Base-by-base conservation (phyloP, 2,329 filamentous ascomycete genomes). In the Chalaropsis ovoidea region DNA sequence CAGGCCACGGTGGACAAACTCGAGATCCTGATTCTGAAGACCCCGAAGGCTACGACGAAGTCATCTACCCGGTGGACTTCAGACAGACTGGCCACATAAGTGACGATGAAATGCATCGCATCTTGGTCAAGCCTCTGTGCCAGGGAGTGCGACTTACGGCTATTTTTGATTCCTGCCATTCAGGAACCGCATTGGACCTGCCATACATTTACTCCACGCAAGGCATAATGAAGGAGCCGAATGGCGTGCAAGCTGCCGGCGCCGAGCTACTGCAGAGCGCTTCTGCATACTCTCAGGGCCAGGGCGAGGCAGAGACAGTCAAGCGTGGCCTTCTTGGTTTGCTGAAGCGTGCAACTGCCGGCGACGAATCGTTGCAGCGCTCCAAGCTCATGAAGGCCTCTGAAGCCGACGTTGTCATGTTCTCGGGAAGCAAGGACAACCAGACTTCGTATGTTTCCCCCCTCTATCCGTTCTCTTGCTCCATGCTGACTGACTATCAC, bases 391-490 rank as follows among this genome's bases (percentile, higher is more conserved):
- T 93, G 52, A 96, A 96, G 81, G 96, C 93, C 11, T 94, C 89
- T 61, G 88, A 92, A 1, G 94, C 94, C 56, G 94, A 97, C 75
- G 93, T 99, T 56, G 83, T 97, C 74, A 96, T 97, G 90, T 94
- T 92, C 85, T 95, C 90, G 65, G 94, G 94, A 66, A 95, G 90
- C 79, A 97, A 97, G 76, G 94, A 97, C 73, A 86, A 89, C 70
- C 94, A 99, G 77, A 99, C 93, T 72, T 92, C 88, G 86, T 90
- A 80, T 78, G 87, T 86, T 71, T 67, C 69, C 73, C 70, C 67
- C 68, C 73, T 70, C 67, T 68, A 35, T 61, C 35, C n/a, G 45
- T 27, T 45, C n/a, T 31, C 58, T 62, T 61, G 6, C 45, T n/a
- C 67, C 24, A 6, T 10, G 8, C 8, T 39, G 8, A 39, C 35